These are phyloP conservation scores for Bipolaris victoriae DNA, from an alignment of 2,329 filamentous ascomycete genomes.

Conservation along the genomic window DNA sequence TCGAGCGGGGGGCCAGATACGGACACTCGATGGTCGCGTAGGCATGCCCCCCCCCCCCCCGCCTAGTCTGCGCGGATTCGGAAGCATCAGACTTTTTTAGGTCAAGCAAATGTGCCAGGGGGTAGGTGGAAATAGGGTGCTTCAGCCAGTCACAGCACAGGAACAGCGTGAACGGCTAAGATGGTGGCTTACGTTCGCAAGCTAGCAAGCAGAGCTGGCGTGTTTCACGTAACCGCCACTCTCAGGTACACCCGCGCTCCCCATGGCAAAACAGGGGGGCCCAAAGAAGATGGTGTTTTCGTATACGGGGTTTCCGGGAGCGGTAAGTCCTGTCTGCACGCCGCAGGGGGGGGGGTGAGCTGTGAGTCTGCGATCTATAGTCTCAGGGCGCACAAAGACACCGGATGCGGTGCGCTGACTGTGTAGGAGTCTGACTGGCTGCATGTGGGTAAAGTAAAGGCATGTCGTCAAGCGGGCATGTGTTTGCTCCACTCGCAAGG, in stretches of 20 bases:
- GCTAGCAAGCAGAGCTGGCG: conserved; percentile 9
- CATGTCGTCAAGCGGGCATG: conserved; percentile 2
- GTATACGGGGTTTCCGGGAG: neutral
- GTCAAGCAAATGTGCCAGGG: conserved; percentile 13
- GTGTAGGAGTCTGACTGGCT: neutral
- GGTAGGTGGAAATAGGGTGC: conserved; percentile 7
- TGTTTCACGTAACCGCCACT: conserved; percentile 18
- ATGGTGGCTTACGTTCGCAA: conserved; percentile 7
- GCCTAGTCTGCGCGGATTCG: conserved; percentile 4
- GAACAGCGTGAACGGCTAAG: conserved; percentile 4
- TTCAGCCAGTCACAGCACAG: conserved; percentile 8
- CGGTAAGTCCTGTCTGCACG: neutral
- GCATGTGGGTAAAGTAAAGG: neutral
- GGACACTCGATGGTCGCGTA: conserved; percentile 1
- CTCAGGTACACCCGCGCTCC: conserved; percentile 17
- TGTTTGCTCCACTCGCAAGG: conserved; percentile 1
- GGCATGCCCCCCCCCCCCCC: neutral
- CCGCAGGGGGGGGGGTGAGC: neutral
- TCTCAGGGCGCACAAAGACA: neutral
- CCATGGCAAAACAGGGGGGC: conserved; percentile 1
- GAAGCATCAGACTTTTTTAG: conserved; percentile 9
- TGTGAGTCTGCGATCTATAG: neutral
- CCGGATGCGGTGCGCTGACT: neutral
- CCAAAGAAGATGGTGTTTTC: conserved; percentile 2
- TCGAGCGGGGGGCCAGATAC: conserved; percentile 3